Percentiles rank a stretch among this genome's conserved stretches.
Conservation (phyloP, 352 stramenopile genomes). For the Halophytophthora batemanensis region DNA sequence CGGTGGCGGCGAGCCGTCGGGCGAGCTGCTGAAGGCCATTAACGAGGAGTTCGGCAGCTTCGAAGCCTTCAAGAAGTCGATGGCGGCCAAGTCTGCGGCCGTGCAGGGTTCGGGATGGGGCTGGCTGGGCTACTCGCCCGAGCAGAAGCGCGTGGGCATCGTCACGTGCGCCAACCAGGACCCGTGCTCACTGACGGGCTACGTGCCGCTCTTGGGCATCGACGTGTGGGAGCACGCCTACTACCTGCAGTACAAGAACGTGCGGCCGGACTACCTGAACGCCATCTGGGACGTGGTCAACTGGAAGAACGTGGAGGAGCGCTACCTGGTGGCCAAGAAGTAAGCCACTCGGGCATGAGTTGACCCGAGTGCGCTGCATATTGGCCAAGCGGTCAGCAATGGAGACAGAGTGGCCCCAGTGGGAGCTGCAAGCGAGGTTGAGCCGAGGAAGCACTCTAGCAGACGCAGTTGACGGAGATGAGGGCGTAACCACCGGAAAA, state of each 20-base stretch:
- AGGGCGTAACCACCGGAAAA: no score
- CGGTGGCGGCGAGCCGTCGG: no score
- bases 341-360: no score
- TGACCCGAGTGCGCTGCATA: no score
- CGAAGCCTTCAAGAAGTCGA: slow-evolving; percentile 88
- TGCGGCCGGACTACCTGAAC: slow-evolving; percentile 94
- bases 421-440: no score
- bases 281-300: slow-evolving; percentile 98
- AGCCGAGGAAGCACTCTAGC: no score
- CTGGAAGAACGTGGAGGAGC: slow-evolving; percentile 92
- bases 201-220: slow-evolving; percentile 92
- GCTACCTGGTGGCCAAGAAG: slow-evolving; percentile 48
- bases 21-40: slow-evolving; percentile 81
- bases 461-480: no score
- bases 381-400: no score
- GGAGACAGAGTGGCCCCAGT: no score
- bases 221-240: slow-evolving; percentile 97
- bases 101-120: slow-evolving; percentile 91
- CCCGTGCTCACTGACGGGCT: slow-evolving; percentile 63
- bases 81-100: slow-evolving; percentile 82
- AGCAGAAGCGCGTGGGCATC: slow-evolving; percentile 93
- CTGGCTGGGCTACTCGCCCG: slow-evolving; percentile 83
- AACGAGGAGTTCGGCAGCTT: slow-evolving; percentile 90
- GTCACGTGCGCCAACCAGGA: slow-evolving; percentile 96
- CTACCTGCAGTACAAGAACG: slow-evolving; percentile 98